These are phyloP conservation scores for Arthromyces matolae DNA, from an alignment of 768 basidiomycete genomes.

Conservation along the genomic window DNA sequence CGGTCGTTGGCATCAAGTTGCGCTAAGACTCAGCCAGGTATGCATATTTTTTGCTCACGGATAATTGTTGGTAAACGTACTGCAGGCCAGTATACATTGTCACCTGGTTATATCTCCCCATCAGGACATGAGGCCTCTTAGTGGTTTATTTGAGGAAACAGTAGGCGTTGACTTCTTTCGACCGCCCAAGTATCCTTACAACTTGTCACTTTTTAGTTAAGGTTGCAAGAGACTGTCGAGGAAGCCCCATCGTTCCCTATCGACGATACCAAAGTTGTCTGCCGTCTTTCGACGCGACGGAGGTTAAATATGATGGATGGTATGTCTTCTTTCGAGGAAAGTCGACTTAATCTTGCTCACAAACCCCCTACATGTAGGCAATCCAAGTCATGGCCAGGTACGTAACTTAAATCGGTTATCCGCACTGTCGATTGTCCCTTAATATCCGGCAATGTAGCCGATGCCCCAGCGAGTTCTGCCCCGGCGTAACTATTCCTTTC, in stretches of 20 bases:
- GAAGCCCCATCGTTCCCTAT: slow-evolving; percentile 40
- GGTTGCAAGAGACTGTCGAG: slow-evolving; percentile 36
- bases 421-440: slow-evolving; percentile 12
- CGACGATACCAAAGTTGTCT: slow-evolving; percentile 29
- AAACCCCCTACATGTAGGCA: too few species aligned
- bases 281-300: slow-evolving; percentile 43
- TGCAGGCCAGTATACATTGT: slow-evolving; percentile 51
- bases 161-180: slow-evolving; percentile 35
- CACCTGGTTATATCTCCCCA: slow-evolving; percentile 52
- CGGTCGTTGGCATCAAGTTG: slow-evolving; percentile 39
- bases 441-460: slow-evolving; percentile 12
- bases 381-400: slow-evolving; percentile 28
- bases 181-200: too few species aligned
- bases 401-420: slow-evolving; percentile 24
- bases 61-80: slow-evolving; percentile 6
- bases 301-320: slow-evolving; percentile 21
- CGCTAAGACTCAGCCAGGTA: slow-evolving; percentile 45
- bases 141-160: slow-evolving; percentile 44
- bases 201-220: slow-evolving; percentile 31
- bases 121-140: slow-evolving; percentile 43
- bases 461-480: slow-evolving; percentile 17
- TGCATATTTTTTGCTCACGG: too few species aligned
- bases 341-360: too few species aligned
- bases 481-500: slow-evolving; percentile 35
- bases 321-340: slow-evolving; percentile 20